Evolutionary conservation across 768 basidiomycete species (phyloP).

Genomic region (Galerina sulciceps): DNA sequence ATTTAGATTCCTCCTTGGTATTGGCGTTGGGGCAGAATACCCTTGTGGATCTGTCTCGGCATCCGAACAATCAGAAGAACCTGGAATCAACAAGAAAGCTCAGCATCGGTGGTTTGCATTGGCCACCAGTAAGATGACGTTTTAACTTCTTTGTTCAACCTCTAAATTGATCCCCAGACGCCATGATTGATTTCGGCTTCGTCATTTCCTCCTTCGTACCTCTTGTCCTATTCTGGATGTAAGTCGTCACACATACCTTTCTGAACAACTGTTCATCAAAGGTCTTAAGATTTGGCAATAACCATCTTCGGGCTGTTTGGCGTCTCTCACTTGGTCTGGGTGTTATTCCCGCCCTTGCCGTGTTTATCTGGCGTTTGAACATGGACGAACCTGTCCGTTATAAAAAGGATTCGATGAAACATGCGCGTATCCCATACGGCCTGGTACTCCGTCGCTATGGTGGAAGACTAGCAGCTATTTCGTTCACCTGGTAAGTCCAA

Average conservation of each 20-base stretch:
- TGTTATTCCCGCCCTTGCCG: conserved; percentile 74
- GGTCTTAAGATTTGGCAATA: conserved; percentile 61
- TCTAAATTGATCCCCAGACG: conserved; percentile 44
- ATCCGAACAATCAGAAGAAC: conserved; percentile 89
- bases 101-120: conserved; percentile 89
- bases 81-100: conserved; percentile 73
- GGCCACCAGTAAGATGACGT: conserved; percentile 72
- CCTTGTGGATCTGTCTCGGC: conserved; percentile 90
- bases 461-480: conserved; percentile 71
- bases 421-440: conserved; percentile 72
- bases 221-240: conserved; percentile 90
- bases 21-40: conserved; percentile 89
- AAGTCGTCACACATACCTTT: conserved; percentile 26
- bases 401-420: conserved; percentile 80
- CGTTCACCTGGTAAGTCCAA: conserved; percentile 67
- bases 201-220: conserved; percentile 82
- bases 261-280: conserved; percentile 2
- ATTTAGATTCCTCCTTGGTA: conserved; percentile 83
- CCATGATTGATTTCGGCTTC: conserved; percentile 88
- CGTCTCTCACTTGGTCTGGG: conserved; percentile 86
- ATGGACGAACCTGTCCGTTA: conserved; percentile 83
- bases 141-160: not conserved
- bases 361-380: conserved; percentile 86
- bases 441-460: conserved; percentile 85
- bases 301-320: conserved; percentile 89